These are phyloP conservation scores for Simmondsia chinensis DNA, from an alignment of 148 eudicot species.

Conservation along the genomic window DNA sequence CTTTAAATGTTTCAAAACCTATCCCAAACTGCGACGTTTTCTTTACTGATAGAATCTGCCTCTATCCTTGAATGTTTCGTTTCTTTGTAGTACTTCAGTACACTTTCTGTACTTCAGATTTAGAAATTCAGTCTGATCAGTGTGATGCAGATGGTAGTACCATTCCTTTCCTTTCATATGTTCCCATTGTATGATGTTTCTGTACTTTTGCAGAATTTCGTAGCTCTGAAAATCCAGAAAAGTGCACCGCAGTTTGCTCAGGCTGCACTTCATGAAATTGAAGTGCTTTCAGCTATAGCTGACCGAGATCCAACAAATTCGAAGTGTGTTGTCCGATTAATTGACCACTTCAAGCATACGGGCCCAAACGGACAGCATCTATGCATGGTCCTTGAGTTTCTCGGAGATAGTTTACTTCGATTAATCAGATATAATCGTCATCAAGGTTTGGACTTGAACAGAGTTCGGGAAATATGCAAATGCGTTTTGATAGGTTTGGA, in stretches of 20 bases:
- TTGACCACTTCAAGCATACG: slow-evolving; percentile 84
- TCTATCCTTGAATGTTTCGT: too few relatives aligned
- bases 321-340: slow-evolving; percentile 49
- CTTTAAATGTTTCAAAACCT: too few relatives aligned
- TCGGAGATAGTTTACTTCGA: slow-evolving; percentile 87
- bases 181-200: neutral
- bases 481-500: slow-evolving; percentile 83
- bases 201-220: slow-evolving; percentile 37
- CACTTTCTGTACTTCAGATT: too few relatives aligned
- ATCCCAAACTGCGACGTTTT: too few relatives aligned
- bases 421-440: slow-evolving; percentile 71
- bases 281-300: slow-evolving; percentile 73
- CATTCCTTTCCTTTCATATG: neutral
- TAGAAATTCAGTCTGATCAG: too few relatives aligned
- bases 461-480: slow-evolving; percentile 82
- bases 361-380: slow-evolving; percentile 95
- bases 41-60: too few relatives aligned
- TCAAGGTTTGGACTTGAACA: slow-evolving; percentile 67
- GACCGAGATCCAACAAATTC: slow-evolving; percentile 56
- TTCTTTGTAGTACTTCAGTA: too few relatives aligned
- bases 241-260: slow-evolving; percentile 93
- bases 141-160: neutral
- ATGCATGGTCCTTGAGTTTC: slow-evolving; percentile 97
- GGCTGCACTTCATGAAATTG: slow-evolving; percentile 92
- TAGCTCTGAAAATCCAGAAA: slow-evolving; percentile 95